Conservation (phyloP, 208 protist species). For the Leishmania lainsoni region DNA sequence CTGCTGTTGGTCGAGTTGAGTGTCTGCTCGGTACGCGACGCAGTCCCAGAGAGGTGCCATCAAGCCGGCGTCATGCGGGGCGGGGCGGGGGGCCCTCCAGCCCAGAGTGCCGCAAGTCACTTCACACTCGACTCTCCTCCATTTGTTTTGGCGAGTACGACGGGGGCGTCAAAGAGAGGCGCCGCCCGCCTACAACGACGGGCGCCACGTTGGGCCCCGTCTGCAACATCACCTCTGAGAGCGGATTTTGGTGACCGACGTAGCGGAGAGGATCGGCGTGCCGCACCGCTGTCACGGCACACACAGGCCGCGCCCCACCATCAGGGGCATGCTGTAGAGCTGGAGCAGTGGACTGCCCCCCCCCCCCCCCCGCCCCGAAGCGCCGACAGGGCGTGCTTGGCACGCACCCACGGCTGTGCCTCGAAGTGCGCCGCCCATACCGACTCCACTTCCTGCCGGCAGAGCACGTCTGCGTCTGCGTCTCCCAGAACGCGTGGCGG, state of each 20-base stretch:
- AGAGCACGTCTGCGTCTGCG: slow-evolving; percentile 58
- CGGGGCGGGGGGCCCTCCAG: slow-evolving; percentile 42
- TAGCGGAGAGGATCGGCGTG: slow-evolving; percentile 52
- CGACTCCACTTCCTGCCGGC: slow-evolving; percentile 66
- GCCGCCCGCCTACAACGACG: slow-evolving; percentile 49
- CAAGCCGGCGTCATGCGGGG: slow-evolving; percentile 10
- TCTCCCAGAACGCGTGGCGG: slow-evolving; percentile 41
- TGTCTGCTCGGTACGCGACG: not conserved
- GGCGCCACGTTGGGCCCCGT: slow-evolving; percentile 32
- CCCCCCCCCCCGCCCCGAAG: no score
- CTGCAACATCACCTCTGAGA: slow-evolving; percentile 47
- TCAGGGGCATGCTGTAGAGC: slow-evolving; percentile 59
- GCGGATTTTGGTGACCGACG: slow-evolving; percentile 46
- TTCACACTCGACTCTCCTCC: slow-evolving; percentile 41
- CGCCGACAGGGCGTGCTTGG: slow-evolving; percentile 42
- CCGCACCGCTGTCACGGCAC: slow-evolving; percentile 19
- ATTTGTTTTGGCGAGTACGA: slow-evolving; percentile 52
- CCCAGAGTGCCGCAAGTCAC: slow-evolving; percentile 38
- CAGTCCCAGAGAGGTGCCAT: not conserved
- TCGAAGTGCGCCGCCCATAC: slow-evolving; percentile 50
- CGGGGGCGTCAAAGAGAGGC: slow-evolving; percentile 61
- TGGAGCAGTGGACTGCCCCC: slow-evolving; percentile 42
- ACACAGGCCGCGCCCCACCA: slow-evolving; percentile 36
- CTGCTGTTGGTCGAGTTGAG: slow-evolving; percentile 1
- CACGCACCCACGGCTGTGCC: slow-evolving; percentile 45